Percentiles rank a stretch among this genome's conserved stretches.
Evolutionary conservation across 1,284 basidiomycete genomes (phyloP).

Genomic region (Ceratobasidium sp.): DNA sequence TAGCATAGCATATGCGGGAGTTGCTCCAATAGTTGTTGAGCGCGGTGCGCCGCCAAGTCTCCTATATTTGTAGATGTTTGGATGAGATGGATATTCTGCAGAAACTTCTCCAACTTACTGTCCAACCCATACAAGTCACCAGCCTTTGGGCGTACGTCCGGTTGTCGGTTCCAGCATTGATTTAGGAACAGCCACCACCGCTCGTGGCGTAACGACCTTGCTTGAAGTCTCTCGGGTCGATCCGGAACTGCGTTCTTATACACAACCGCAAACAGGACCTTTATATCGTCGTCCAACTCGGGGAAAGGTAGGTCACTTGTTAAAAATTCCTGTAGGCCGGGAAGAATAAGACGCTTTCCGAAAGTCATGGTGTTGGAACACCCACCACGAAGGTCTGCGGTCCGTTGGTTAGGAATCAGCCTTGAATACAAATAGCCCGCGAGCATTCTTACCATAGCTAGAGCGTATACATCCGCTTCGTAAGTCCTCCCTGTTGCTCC

Average conservation of each 20-base stretch:
- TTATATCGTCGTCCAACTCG: neutral
- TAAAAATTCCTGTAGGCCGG: neutral
- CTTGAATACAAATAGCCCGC: too few relatives aligned
- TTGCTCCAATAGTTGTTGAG: neutral
- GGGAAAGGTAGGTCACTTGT: neutral
- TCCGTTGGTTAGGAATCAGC: too few relatives aligned
- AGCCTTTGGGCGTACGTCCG: neutral
- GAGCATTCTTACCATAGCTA: neutral
- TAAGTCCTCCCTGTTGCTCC: neutral
- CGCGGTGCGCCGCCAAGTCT: neutral
- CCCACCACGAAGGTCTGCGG: neutral
- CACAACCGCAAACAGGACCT: neutral
- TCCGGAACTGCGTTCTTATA: neutral
- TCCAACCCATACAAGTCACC: neutral
- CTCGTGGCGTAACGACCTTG: neutral
- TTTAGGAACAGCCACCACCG: neutral
- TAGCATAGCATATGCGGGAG: neutral
- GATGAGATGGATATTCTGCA: too few relatives aligned
- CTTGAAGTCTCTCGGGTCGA: neutral
- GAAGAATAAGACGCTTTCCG: too few relatives aligned
- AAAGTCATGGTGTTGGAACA: neutral
- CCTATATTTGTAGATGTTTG: too few relatives aligned
- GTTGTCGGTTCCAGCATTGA: neutral
- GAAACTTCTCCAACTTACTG: neutral
- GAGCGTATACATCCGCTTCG: neutral